Evolutionary conservation across 2,329 filamentous ascomycete species (phyloP).

Genomic region (Alternaria metachromatica): DNA sequence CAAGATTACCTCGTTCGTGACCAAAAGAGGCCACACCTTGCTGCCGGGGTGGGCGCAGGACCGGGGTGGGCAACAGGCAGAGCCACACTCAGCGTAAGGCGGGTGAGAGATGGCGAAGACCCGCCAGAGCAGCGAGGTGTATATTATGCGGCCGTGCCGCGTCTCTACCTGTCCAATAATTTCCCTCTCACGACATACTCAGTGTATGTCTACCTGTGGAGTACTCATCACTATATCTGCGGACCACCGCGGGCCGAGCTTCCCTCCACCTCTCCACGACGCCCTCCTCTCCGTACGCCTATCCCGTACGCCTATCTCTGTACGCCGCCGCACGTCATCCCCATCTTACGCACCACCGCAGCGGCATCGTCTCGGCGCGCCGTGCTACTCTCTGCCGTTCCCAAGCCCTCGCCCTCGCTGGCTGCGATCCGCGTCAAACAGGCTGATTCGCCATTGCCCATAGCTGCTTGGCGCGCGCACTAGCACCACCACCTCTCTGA

Average conservation of each 20-base stretch:
- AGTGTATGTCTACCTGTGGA: background rate
- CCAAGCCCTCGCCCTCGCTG: constrained; percentile 13
- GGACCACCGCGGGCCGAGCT: constrained; percentile 24
- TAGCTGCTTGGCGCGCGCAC: constrained; percentile 30
- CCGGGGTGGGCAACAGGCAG: constrained; percentile 18
- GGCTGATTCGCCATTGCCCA: constrained; percentile 35
- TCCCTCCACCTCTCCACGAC: constrained; percentile 8
- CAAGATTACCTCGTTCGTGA: constrained; percentile 30
- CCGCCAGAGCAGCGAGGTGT: constrained; percentile 10
- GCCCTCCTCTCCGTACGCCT: constrained; percentile 2
- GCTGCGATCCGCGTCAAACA: constrained; percentile 23
- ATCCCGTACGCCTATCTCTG: constrained; percentile 5
- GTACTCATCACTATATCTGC: constrained; percentile 3
- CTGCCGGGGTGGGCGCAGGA: constrained; percentile 25
- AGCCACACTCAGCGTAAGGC: constrained; percentile 17
- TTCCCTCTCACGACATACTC: background rate
- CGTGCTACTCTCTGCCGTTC: constrained; percentile 27
- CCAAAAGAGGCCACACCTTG: constrained; percentile 40
- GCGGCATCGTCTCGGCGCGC: constrained; percentile 17
- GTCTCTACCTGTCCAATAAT: constrained; percentile 11
- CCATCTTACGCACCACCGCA: constrained; percentile 18
- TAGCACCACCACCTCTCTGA: constrained; percentile 35
- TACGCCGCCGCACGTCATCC: constrained; percentile 25
- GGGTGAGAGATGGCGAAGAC: constrained; percentile 18
- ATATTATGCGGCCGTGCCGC: constrained; percentile 28